Evolutionary conservation across 371 early-diverging fungal species (phyloP), one percentile per base, ranked within the genome.

Genomic region (Smittium mucronatum): DNA sequence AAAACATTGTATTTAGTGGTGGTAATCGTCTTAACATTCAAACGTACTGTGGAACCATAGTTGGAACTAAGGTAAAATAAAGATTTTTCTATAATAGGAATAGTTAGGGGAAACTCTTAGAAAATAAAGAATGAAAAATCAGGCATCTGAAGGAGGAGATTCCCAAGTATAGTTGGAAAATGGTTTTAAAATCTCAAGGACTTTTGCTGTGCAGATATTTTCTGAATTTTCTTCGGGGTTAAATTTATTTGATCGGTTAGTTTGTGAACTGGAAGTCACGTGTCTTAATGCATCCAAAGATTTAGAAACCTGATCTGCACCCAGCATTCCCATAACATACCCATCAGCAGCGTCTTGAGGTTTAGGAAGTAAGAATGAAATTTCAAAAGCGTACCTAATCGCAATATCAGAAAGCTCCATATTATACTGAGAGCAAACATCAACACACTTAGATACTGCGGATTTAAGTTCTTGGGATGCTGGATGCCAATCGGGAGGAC

Each of bases 401-500:
- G 90, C 89, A 2, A 91, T 74, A 57, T 83, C 78, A 2, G 89
- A 77, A 34, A 89, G 78, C 63, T 81, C 73, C 21, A 81, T 65
- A 2, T 80, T 78, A 33, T 75, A 69, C 21, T 75, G 68, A 2
- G 75, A 47, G n/a, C 83, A 75, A 0, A 84, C 47, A 28, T 70
- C 70, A 2, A 76, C 76, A 36, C 85, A 84, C 36, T 83, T 69
- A 34, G 76, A 71, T 36, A 85, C 87, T 25, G 87, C 86, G 21
- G 73, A 57, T 34, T 81, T 81, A 31, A 89, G 75, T n/a, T 79
- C 80, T 0, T 59, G 28, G 29, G 84, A 84, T 15, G 89, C 89
- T 17, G 91, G 91, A 68, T 91, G 91, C 91, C 91, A 91, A 1
- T 81, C 83, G 0, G 88, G 89, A 1, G 86, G 83, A 16, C 33